Evolutionary conservation across 106 monocot species (phyloP).

Genomic region (Narthecium ossifragum): DNA sequence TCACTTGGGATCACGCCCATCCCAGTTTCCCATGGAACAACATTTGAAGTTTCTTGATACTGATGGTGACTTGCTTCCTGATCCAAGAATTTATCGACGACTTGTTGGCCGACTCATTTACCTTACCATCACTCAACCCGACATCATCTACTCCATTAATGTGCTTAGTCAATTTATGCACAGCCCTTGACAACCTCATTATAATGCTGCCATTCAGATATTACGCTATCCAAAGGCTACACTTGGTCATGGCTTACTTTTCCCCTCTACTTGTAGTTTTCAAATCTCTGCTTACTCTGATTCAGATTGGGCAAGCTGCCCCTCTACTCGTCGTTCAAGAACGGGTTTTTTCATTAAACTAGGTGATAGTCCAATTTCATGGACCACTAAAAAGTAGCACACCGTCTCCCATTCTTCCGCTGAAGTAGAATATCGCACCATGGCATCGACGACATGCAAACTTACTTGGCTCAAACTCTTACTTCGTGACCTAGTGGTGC

Average conservation of each 20-base stretch:
- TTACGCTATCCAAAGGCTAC: neutral
- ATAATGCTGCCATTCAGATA: neutral
- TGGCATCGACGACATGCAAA: constrained; percentile 13
- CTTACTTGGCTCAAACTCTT: constrained; percentile 6
- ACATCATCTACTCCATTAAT: neutral
- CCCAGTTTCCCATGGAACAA: neutral
- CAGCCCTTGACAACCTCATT: neutral
- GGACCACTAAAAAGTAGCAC: constrained; percentile 9
- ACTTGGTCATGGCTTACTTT: constrained; percentile 8
- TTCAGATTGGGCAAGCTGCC: too few species aligned
- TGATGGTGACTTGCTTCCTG: neutral
- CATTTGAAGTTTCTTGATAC: neutral
- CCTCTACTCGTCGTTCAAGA: neutral
- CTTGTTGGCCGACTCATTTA: constrained; percentile 8
- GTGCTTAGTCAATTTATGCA: constrained; percentile 6
- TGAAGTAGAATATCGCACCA: constrained; percentile 12
- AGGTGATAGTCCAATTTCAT: constrained; percentile 6
- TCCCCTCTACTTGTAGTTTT: neutral
- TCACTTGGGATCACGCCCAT: neutral
- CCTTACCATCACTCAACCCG: neutral
- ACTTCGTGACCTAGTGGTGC: neutral
- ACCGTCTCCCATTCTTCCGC: constrained; percentile 9
- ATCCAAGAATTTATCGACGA: neutral
- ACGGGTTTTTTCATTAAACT: constrained; percentile 7
- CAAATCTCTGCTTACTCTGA: neutral